Evolutionary conservation across 1,139 yeast genomes (phyloP).

Genomic region (Hemisphaericaspora xylanilytica): DNA sequence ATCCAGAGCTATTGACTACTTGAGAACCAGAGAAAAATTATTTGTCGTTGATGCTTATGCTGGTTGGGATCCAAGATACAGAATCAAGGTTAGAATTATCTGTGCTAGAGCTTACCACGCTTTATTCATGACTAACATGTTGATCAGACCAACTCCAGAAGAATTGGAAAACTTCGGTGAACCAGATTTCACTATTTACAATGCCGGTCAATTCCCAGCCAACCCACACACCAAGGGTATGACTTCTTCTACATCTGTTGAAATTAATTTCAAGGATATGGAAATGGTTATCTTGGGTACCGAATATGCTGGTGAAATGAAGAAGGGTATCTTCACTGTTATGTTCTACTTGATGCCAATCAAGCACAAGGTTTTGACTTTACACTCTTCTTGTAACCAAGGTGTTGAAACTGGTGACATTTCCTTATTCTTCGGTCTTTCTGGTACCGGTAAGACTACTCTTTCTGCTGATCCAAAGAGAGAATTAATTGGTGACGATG

Average conservation of each 20-base stretch:
- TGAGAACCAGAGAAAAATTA: constrained; percentile 92
- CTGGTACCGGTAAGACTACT: constrained; percentile 98
- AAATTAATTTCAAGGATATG: constrained; percentile 95
- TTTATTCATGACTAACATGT: constrained; percentile 96
- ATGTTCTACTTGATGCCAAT: constrained; percentile 99
- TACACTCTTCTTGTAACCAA: constrained; percentile 95
- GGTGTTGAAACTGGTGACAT: constrained; percentile 76
- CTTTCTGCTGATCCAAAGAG: constrained; percentile 96
- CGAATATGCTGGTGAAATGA: constrained; percentile 99
- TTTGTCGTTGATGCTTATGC: constrained; percentile 96
- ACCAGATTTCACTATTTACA: constrained; percentile 98
- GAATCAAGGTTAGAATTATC: constrained; percentile 93
- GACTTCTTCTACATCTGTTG: constrained; percentile 96
- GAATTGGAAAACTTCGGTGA: constrained; percentile 90
- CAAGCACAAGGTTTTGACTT: constrained; percentile 83
- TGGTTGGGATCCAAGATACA: constrained; percentile 98
- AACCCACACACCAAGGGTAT: constrained; percentile 95
- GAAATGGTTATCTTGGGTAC: constrained; percentile 99
- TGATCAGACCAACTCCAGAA: constrained; percentile 90
- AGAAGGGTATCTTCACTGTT: constrained; percentile 97
- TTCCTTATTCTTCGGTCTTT: constrained; percentile 91
- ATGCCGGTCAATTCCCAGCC: constrained; percentile 99
- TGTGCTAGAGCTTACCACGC: constrained; percentile 99
- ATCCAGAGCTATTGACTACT: constrained; percentile 94
- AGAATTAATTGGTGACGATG: constrained; percentile 95